Evolutionary conservation across 2,329 filamentous ascomycete species (phyloP).

Genomic region (Nemania sp.): DNA sequence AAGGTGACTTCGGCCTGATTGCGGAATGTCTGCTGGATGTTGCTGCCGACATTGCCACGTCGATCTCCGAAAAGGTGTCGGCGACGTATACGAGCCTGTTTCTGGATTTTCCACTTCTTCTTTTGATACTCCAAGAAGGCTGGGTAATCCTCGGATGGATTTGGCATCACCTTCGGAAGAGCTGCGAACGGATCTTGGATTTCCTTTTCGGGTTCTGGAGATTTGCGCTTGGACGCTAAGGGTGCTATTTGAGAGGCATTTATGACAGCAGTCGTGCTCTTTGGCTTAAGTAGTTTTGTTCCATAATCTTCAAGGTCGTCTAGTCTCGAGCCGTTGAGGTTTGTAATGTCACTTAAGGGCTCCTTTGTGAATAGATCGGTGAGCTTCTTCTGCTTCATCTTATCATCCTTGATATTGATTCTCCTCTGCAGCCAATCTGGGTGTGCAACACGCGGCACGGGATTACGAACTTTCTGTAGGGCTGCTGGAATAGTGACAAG

Average conservation of each 20-base stretch:
- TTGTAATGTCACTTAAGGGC: slow-evolving; percentile 78
- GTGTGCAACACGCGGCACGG: slow-evolving; percentile 91
- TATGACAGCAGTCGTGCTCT: slow-evolving; percentile 66
- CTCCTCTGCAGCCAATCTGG: slow-evolving; percentile 96
- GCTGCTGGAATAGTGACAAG: slow-evolving; percentile 98
- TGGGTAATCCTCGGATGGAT: slow-evolving; percentile 85
- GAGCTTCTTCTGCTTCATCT: slow-evolving; percentile 98
- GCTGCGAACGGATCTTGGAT: slow-evolving; percentile 82
- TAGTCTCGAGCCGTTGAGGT: slow-evolving; percentile 67
- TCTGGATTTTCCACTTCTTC: slow-evolving; percentile 98
- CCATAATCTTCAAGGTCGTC: slow-evolving; percentile 88
- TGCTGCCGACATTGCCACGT: slow-evolving; percentile 72
- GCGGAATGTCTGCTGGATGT: slow-evolving; percentile 79
- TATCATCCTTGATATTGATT: slow-evolving; percentile 96
- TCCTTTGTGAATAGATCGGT: slow-evolving; percentile 86
- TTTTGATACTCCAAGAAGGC: slow-evolving; percentile 96
- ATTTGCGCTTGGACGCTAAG: slow-evolving; percentile 76
- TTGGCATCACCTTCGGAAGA: slow-evolving; percentile 86
- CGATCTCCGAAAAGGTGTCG: slow-evolving; percentile 94
- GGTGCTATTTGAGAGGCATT: slow-evolving; percentile 67
- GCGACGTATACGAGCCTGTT: slow-evolving; percentile 84
- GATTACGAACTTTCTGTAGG: slow-evolving; percentile 93
- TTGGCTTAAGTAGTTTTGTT: slow-evolving; percentile 73
- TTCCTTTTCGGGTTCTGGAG: slow-evolving; percentile 72
- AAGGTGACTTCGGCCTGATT: slow-evolving; percentile 93